Evolutionary conservation across 2,329 filamentous ascomycete species (phyloP).

Genomic region (Penicillium concentricum): DNA sequence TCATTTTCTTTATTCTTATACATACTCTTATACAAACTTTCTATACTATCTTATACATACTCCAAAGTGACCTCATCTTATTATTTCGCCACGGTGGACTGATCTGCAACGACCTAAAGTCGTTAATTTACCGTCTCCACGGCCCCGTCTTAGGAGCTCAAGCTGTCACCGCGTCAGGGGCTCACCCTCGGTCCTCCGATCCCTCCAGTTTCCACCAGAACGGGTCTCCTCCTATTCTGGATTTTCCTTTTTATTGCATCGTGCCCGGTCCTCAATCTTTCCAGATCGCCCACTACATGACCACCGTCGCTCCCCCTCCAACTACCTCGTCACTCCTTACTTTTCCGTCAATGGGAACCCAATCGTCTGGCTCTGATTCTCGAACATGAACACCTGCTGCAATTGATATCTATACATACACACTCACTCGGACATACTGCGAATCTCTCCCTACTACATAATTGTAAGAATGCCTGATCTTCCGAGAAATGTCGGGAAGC

Average conservation of each 20-base stretch:
- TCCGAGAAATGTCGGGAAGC: neutral
- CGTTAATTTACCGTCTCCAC: constrained; percentile 30
- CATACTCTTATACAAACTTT: neutral
- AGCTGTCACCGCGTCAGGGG: constrained; percentile 42
- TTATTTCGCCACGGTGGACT: constrained; percentile 19
- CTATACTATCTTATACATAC: neutral
- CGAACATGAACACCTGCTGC: constrained; percentile 32
- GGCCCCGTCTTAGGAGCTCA: constrained; percentile 23
- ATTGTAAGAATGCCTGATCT: constrained; percentile 8
- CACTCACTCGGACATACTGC: constrained; percentile 10
- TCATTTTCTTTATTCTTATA: neutral
- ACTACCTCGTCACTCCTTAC: constrained; percentile 27
- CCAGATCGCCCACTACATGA: constrained; percentile 25
- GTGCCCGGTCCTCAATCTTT: constrained; percentile 27
- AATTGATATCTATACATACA: constrained; percentile 24
- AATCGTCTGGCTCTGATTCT: constrained; percentile 21
- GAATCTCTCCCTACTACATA: constrained; percentile 15
- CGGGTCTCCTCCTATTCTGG: constrained; percentile 40
- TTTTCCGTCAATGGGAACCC: constrained; percentile 28
- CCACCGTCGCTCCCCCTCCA: constrained; percentile 27
- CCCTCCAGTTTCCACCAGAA: constrained; percentile 29
- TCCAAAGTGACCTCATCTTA: neutral
- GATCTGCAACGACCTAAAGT: constrained; percentile 26
- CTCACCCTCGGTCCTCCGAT: constrained; percentile 25
- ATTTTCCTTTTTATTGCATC: constrained; percentile 28